Evolutionary conservation across 345 rosid species (phyloP), one percentile per base, ranked within the genome.

Genomic region (Syzygium oleosum): DNA sequence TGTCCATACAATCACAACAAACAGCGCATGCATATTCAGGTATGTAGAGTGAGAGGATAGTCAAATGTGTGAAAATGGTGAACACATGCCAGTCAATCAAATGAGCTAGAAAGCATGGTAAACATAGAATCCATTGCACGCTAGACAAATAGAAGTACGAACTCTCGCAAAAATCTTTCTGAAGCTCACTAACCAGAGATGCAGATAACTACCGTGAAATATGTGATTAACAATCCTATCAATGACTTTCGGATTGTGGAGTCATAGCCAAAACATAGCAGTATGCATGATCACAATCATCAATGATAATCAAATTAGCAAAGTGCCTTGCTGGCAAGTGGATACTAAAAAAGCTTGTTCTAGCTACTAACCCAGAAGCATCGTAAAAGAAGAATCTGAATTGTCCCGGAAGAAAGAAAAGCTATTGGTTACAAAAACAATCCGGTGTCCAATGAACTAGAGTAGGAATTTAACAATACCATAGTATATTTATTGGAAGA

Each of bases 1-100:
- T 85, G 86, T 91, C 89, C 86, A 89, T 85, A 87, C 79, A 87
- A 90, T 10, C 59, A 85, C 14, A 86, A 83, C 85, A 84, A 51
- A n/a, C 51, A 85, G 79, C 88, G 21, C 88, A 86, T 58, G 89
- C 94, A 92, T 34, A 34, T 73, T 73, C 73, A 73, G 80, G 49
- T 38, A 73, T 73, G 25, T 34, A 22, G 22, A 73, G 9, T 73
- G 46, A 73, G 80, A 34, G 80, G 80, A 38, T 73, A 73, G 25
- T 34, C 80, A 73, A 73, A 73, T 22, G 14, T 19, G 49, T 34
- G 46, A 73, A 73, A 73, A 73, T 17, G 79, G 79, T 68, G 11
- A 68, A 68, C 79, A 73, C 80, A 17, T 73, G 49, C 46, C 49
- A 73, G 13, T 34, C 80, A 4, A 73, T 73, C 46, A 73, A 34